phyloP scores from a whole-genome alignment of 805 yeast species.

The Suhomyces faveliae region DNA sequence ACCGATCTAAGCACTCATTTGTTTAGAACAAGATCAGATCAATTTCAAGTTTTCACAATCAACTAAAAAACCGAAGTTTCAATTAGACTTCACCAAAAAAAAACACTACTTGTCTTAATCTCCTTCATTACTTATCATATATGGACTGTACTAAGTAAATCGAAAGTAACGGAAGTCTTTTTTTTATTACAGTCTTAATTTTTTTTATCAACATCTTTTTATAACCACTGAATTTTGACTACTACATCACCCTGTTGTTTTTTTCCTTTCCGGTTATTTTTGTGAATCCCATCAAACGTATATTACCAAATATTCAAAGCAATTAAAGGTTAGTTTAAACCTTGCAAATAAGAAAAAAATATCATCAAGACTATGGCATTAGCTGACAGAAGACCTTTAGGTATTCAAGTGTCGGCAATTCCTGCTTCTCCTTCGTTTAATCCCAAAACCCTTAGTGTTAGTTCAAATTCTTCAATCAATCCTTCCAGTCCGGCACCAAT shows the following conservation, averaged over 20 bases:
- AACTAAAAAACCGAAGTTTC: background rate
- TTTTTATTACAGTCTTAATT: constrained; percentile 6
- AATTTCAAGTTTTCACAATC: background rate
- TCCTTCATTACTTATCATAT: background rate
- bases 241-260: constrained; percentile 1
- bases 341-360: background rate
- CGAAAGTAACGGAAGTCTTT: constrained; percentile 9
- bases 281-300: background rate
- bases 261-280: constrained; percentile 7
- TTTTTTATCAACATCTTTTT: constrained; percentile 5
- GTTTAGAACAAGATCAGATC: background rate
- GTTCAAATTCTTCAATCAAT: constrained; percentile 2
- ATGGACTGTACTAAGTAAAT: constrained; percentile 7
- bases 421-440: constrained; percentile 46
- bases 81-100: background rate
- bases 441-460: constrained; percentile 23
- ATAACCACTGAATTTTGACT: constrained; percentile 2
- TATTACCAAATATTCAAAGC: background rate
- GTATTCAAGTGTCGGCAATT: constrained; percentile 49
- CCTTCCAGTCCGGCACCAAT: background rate
- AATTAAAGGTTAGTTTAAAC: background rate
- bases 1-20: background rate
- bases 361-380: constrained; percentile 48
- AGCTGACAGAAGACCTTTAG: constrained; percentile 65
- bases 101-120: background rate